A percentile compares a stretch with the other conserved stretches of the same genome.
Evolutionary conservation across 2,329 filamentous ascomycete species (phyloP).

Genomic region (Fusarium sp.): DNA sequence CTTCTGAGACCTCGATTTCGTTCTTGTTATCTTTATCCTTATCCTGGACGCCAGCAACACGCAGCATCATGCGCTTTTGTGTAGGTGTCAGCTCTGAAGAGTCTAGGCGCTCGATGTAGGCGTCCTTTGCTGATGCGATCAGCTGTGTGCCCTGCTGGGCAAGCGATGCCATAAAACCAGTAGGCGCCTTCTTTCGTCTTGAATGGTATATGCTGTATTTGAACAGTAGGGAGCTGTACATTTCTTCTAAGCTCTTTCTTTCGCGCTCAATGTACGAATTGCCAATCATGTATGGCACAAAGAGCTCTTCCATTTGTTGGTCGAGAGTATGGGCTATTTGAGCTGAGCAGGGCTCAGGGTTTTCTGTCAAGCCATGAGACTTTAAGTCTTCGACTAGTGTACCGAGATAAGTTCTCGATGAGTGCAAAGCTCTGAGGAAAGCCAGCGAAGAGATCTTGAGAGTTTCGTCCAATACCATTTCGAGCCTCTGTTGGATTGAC

Average conservation of each 20-base stretch:
- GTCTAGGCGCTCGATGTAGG: conserved; percentile 89
- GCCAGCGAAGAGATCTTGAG: conserved; percentile 91
- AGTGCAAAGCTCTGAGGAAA: conserved; percentile 90
- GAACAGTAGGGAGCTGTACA: conserved; percentile 92
- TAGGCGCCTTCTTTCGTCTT: conserved; percentile 85
- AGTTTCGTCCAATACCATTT: conserved; percentile 96
- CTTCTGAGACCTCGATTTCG: conserved; percentile 90
- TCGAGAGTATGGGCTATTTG: conserved; percentile 83
- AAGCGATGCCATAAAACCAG: conserved; percentile 91
- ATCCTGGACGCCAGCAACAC: conserved; percentile 86
- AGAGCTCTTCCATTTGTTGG: conserved; percentile 82
- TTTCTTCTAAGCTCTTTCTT: conserved; percentile 77
- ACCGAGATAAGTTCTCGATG: conserved; percentile 89
- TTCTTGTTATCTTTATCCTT: conserved; percentile 79
- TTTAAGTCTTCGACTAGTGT: conserved; percentile 92
- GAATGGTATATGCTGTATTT: conserved; percentile 98
- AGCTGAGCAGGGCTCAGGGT: conserved; percentile 90
- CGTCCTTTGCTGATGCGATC: conserved; percentile 87
- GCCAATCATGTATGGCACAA: conserved; percentile 76
- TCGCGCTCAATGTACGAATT: conserved; percentile 79
- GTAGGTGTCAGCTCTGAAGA: conserved; percentile 88
- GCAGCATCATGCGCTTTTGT: conserved; percentile 90
- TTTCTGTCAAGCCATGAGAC: conserved; percentile 91
- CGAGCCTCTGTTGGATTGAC: conserved; percentile 94
- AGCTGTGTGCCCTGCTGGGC: conserved; percentile 91